Percentiles rank a stretch among this genome's conserved stretches.
Evolutionary conservation across 2,329 filamentous ascomycete genomes (phyloP).

Genomic region (Penicillium freii): DNA sequence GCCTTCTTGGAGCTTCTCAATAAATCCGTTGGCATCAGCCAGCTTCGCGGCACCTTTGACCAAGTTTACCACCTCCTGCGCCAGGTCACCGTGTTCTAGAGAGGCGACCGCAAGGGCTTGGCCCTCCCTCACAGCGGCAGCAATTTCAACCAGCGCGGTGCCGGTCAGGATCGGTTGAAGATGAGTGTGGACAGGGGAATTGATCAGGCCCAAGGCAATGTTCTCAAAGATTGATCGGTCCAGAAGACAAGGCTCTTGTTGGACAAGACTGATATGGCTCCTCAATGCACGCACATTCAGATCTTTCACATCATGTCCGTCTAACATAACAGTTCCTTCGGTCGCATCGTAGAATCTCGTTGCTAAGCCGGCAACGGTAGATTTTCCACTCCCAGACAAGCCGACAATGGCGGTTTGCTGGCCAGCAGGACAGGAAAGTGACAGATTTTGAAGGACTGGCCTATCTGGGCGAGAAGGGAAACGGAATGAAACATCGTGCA

Average conservation of each 20-base stretch:
- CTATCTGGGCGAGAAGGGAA: slow-evolving; percentile 27
- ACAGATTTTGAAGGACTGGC: slow-evolving; percentile 9
- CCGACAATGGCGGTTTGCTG: slow-evolving; percentile 53
- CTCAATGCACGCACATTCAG: slow-evolving; percentile 48
- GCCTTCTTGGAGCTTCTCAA: slow-evolving; percentile 37
- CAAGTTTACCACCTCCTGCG: slow-evolving; percentile 50
- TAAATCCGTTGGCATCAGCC: slow-evolving; percentile 54
- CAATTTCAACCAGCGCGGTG: slow-evolving; percentile 48
- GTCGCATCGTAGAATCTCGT: slow-evolving; percentile 65
- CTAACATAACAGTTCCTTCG: slow-evolving; percentile 61
- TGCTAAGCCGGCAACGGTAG: slow-evolving; percentile 60
- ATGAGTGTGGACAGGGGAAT: slow-evolving; percentile 20
- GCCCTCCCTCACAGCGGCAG: slow-evolving; percentile 44
- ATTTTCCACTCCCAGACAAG: slow-evolving; percentile 57
- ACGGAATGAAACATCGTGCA: slow-evolving; percentile 33
- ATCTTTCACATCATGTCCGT: slow-evolving; percentile 57
- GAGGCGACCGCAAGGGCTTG: slow-evolving; percentile 47
- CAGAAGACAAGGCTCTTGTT: slow-evolving; percentile 13
- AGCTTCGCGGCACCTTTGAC: slow-evolving; percentile 47
- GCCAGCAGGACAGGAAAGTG: slow-evolving; percentile 36
- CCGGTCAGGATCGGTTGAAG: slow-evolving; percentile 42
- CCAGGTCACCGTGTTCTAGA: slow-evolving; percentile 42
- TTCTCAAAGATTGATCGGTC: slow-evolving; percentile 16
- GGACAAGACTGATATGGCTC: slow-evolving; percentile 13
- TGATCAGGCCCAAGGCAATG: slow-evolving; percentile 12